Percentiles rank a stretch among this genome's conserved stretches.
Conservation (phyloP, 345 rosid species). For the Eucalyptus tenuipes region DNA sequence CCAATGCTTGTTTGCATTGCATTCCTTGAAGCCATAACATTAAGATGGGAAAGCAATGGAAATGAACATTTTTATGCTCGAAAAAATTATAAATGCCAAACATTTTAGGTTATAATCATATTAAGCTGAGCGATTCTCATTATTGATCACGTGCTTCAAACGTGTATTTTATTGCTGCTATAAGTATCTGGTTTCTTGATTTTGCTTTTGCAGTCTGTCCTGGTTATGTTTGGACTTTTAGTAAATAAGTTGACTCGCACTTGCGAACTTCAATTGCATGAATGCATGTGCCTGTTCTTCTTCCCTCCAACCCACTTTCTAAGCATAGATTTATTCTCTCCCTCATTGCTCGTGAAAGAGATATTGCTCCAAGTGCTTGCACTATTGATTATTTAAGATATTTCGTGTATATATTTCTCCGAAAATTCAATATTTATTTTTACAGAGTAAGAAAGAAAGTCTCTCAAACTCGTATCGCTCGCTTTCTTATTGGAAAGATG, state of each 20-base stretch:
- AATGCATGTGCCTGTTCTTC: not conserved
- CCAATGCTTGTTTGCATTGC: not conserved
- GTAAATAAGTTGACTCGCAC: not conserved
- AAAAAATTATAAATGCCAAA: not conserved
- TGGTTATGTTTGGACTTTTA: not conserved
- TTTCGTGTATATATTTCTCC: not conserved
- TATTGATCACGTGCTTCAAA: not conserved
- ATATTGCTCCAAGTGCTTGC: not conserved
- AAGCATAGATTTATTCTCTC: not conserved
- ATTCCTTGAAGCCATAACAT: not conserved
- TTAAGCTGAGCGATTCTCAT: not conserved
- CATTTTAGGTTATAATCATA: not conserved
- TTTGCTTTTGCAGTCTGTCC: not conserved
- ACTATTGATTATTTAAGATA: not conserved
- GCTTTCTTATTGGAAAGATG: not conserved
- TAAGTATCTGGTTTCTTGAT: not conserved
- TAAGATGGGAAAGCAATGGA: not conserved
- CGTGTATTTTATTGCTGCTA: not conserved
- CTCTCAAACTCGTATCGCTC: not conserved
- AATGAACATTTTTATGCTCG: not conserved
- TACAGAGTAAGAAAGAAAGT: not conserved
- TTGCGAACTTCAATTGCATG: not conserved
- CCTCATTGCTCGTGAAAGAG: not conserved
- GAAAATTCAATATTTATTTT: not conserved
- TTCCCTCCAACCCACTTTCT: not conserved